Percentiles rank a stretch among this genome's conserved stretches.
Evolutionary conservation across 495 filamentous ascomycete genomes (phyloP).

Genomic region (Cladorrhinum samala): DNA sequence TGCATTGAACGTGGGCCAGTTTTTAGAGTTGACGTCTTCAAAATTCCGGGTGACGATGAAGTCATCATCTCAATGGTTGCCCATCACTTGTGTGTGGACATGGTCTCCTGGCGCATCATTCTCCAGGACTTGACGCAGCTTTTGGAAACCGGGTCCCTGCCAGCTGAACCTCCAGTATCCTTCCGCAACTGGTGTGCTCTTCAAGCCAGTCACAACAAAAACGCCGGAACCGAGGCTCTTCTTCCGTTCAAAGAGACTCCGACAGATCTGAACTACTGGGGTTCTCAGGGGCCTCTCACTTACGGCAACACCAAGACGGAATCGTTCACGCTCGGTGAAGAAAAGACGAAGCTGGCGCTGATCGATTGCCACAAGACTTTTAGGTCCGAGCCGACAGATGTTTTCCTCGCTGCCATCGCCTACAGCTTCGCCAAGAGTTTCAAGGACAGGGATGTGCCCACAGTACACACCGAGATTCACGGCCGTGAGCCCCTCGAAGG

Average conservation of each 20-base stretch:
- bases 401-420: slow-evolving; percentile 27
- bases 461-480: slow-evolving; percentile 46
- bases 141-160: slow-evolving; percentile 29
- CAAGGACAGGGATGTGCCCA: slow-evolving; percentile 39
- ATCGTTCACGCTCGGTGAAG: slow-evolving; percentile 20
- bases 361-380: slow-evolving; percentile 23
- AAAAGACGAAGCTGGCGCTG: slow-evolving; percentile 17
- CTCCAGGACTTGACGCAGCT: slow-evolving; percentile 50
- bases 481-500: slow-evolving; percentile 49
- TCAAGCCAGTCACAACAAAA: slow-evolving; percentile 23
- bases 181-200: slow-evolving; percentile 50
- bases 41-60: slow-evolving; percentile 24
- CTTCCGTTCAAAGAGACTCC: slow-evolving; percentile 16
- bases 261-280: slow-evolving; percentile 24
- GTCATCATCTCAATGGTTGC: slow-evolving; percentile 45
- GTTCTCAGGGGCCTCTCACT: slow-evolving; percentile 16
- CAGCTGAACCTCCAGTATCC: slow-evolving; percentile 29
- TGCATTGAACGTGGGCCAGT: slow-evolving; percentile 33
- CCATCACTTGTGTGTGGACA: slow-evolving; percentile 54
- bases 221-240: not conserved
- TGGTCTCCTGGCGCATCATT: slow-evolving; percentile 58
- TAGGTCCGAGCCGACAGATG: slow-evolving; percentile 26
- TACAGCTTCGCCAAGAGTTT: slow-evolving; percentile 28
- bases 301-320: slow-evolving; percentile 13
- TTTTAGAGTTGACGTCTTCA: slow-evolving; percentile 37